Conservation (phyloP, 176 grass and related monocot genomes). For the Juncus inflexus region DNA sequence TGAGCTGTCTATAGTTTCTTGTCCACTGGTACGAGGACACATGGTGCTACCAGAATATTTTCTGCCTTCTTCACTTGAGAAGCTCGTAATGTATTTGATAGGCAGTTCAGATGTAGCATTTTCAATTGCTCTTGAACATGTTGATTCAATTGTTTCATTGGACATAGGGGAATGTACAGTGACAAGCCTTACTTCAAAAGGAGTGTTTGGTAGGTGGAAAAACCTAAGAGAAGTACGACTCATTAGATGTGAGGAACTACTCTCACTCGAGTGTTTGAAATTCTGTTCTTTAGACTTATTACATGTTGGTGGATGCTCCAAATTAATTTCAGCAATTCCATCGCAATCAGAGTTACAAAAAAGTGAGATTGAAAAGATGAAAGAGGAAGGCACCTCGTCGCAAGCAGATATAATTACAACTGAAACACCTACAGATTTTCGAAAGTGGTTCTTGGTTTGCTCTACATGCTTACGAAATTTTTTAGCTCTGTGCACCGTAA, state of each 20-base stretch:
- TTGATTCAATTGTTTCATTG: constrained; percentile 4
- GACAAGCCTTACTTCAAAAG: not conserved
- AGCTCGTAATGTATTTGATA: not conserved
- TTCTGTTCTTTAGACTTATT: not conserved
- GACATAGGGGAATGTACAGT: not conserved
- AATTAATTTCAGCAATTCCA: not conserved
- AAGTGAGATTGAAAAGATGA: not conserved
- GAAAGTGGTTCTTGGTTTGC: no score
- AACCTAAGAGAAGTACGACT: not conserved
- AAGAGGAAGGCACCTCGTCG: not conserved
- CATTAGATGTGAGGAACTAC: not conserved
- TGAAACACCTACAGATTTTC: no score
- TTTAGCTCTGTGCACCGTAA: no score
- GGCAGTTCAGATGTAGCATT: not conserved
- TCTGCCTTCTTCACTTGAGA: constrained; percentile 2
- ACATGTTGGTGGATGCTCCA: not conserved
- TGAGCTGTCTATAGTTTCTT: not conserved
- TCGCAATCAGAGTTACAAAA: not conserved
- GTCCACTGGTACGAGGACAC: not conserved
- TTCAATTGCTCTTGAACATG: not conserved
- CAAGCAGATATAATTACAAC: not conserved
- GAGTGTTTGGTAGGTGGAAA: constrained; percentile 1
- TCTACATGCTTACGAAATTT: no score
- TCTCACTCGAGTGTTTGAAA: constrained; percentile 2
- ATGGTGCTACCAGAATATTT: not conserved